phyloP scores from a whole-genome alignment of 495 filamentous ascomycete genomes.

The Astrocystis sublimbata region DNA sequence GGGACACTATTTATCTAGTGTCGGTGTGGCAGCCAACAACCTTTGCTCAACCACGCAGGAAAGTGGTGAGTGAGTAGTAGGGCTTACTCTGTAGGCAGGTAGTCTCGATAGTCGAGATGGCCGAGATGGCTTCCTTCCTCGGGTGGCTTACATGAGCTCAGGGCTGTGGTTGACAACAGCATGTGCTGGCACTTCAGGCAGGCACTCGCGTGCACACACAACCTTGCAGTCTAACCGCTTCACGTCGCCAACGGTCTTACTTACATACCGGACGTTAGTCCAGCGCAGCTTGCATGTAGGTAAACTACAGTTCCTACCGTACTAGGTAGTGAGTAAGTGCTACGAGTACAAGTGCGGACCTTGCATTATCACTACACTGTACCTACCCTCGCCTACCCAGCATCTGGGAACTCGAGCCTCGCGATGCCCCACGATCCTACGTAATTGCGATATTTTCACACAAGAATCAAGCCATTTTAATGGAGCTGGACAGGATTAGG shows the following conservation, averaged over 20 bases:
- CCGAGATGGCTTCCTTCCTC: too few species aligned
- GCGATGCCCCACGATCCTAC: not conserved
- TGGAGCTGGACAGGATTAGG: not conserved
- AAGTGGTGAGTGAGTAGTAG: not conserved
- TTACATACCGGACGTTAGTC: too few species aligned
- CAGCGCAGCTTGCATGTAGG: not conserved
- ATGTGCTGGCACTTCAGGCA: not conserved
- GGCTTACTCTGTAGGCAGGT: too few species aligned
- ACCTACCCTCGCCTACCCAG: not conserved
- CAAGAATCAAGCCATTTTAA: not conserved
- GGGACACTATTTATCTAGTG: not conserved
- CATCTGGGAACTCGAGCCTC: not conserved
- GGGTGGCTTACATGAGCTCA: not conserved
- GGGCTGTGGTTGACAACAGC: not conserved
- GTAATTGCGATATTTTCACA: not conserved
- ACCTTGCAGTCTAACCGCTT: not conserved
- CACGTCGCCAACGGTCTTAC: not conserved
- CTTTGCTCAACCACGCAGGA: too few species aligned
- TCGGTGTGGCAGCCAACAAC: not conserved
- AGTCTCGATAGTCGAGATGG: too few species aligned
- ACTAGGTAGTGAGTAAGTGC: too few species aligned
- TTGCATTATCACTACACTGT: not conserved
- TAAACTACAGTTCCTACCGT: too few species aligned
- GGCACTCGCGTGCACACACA: not conserved
- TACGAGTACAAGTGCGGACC: not conserved